Percentiles rank a stretch among this genome's conserved stretches.
phyloP scores from a whole-genome alignment of 108 stramenopile species.

The Cyclotella sp. region DNA sequence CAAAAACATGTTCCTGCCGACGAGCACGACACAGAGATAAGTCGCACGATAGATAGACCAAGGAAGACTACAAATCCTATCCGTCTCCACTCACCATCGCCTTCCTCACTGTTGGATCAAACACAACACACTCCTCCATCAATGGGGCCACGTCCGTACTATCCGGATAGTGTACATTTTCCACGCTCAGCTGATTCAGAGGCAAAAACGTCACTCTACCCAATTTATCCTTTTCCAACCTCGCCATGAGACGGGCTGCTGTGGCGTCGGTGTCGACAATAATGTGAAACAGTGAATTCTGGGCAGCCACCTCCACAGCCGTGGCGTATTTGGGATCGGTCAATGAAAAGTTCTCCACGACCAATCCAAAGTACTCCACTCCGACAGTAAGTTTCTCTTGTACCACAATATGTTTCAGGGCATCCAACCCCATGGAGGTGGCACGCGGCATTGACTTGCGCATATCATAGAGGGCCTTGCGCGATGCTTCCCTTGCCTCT shows the following conservation, averaged over 20 bases:
- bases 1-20: constrained; percentile 85
- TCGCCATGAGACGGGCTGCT: constrained; percentile 90
- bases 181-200: constrained; percentile 88
- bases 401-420: constrained; percentile 77
- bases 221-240: constrained; percentile 82
- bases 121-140: constrained; percentile 75
- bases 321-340: constrained; percentile 84
- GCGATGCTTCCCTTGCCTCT: constrained; percentile 68
- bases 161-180: constrained; percentile 68
- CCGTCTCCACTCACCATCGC: constrained; percentile 72
- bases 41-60: not conserved
- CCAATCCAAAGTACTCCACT: constrained; percentile 89
- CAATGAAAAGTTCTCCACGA: constrained; percentile 92
- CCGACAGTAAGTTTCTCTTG: constrained; percentile 71
- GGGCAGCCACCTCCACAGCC: constrained; percentile 95
- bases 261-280: constrained; percentile 98
- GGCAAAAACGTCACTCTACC: constrained; percentile 99
- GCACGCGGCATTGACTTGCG: constrained; percentile 89
- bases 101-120: constrained; percentile 74
- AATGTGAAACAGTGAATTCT: constrained; percentile 95
- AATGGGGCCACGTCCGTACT: constrained; percentile 78
- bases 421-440: constrained; percentile 84
- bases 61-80: not conserved
- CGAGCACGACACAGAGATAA: not conserved
- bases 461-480: constrained; percentile 66